Evolutionary conservation across 345 rosid species (phyloP).

Genomic region (Turritis glabra): DNA sequence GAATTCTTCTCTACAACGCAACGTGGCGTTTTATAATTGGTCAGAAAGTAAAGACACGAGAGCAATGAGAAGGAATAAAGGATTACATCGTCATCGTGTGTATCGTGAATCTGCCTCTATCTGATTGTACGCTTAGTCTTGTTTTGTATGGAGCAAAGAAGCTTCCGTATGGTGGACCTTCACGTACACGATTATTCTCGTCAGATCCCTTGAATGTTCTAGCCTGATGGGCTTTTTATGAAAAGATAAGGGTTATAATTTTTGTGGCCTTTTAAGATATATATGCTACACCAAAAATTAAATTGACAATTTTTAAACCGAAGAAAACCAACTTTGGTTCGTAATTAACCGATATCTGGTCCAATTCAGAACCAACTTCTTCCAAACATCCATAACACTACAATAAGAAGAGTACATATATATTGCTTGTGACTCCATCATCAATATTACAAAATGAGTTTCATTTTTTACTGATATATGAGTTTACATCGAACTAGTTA

Average conservation of each 20-base stretch:
- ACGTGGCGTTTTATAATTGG: constrained; percentile 22
- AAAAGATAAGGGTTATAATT: background rate
- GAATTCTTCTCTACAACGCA: background rate
- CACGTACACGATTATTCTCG: background rate
- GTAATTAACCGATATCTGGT: background rate
- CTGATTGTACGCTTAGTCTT: constrained; percentile 17
- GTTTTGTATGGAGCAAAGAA: background rate
- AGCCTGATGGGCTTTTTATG: constrained; percentile 19
- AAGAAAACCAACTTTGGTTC: background rate
- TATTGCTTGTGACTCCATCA: background rate
- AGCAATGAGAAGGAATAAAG: constrained; percentile 15
- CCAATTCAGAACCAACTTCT: background rate
- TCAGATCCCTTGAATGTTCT: background rate
- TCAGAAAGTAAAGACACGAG: background rate
- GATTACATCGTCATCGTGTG: no score
- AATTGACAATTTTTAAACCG: no score
- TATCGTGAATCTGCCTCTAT: constrained; percentile 30
- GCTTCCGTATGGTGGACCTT: constrained; percentile 7
- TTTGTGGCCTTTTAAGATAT: background rate
- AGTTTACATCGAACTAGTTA: constrained; percentile 7
- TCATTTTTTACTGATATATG: background rate
- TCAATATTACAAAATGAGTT: constrained; percentile 7
- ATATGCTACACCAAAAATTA: no score
- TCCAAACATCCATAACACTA: background rate
- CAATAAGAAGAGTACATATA: background rate